Percentiles rank a stretch among this genome's conserved stretches.
These are phyloP conservation scores for Trichoderma semiorbis DNA, from an alignment of 2,329 filamentous ascomycete species.

Conservation along the genomic window DNA sequence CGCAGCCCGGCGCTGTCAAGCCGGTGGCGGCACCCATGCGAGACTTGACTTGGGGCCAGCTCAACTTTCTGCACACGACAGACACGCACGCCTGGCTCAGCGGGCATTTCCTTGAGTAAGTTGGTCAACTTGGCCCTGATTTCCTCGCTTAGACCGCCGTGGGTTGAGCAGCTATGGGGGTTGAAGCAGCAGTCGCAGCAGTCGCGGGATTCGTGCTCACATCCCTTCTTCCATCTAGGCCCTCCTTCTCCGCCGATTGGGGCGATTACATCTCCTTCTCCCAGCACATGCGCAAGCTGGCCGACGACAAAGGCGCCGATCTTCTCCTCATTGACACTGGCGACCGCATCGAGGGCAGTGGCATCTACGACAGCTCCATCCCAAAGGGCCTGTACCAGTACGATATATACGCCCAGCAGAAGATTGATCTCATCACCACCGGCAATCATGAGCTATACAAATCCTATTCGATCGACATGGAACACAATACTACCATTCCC, in stretches of 20 bases:
- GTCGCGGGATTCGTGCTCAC: neutral
- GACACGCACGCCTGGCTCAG: constrained; percentile 95
- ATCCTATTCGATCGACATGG: constrained; percentile 69
- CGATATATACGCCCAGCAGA: constrained; percentile 78
- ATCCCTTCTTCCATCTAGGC: constrained; percentile 45
- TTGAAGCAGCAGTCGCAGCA: neutral
- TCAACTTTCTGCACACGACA: constrained; percentile 97
- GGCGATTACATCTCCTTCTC: constrained; percentile 96
- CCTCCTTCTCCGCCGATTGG: constrained; percentile 94
- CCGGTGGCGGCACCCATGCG: constrained; percentile 79
- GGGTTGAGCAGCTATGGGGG: fast-evolving
- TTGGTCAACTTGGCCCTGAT: neutral
- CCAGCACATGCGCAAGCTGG: constrained; percentile 72
- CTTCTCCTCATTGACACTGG: constrained; percentile 94
- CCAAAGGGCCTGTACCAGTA: constrained; percentile 88
- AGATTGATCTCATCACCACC: constrained; percentile 78
- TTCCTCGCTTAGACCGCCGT: neutral
- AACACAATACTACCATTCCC: constrained; percentile 76
- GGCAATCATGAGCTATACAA: constrained; percentile 97
- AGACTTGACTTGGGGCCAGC: constrained; percentile 82
- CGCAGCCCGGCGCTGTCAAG: constrained; percentile 76
- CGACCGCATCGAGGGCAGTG: constrained; percentile 90
- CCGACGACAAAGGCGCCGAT: constrained; percentile 75
- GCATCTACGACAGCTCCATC: constrained; percentile 82
- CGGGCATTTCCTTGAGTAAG: constrained; percentile 85